Conservation (phyloP, 78 protist genomes). For the Mastigamoeba balamuthi region DNA sequence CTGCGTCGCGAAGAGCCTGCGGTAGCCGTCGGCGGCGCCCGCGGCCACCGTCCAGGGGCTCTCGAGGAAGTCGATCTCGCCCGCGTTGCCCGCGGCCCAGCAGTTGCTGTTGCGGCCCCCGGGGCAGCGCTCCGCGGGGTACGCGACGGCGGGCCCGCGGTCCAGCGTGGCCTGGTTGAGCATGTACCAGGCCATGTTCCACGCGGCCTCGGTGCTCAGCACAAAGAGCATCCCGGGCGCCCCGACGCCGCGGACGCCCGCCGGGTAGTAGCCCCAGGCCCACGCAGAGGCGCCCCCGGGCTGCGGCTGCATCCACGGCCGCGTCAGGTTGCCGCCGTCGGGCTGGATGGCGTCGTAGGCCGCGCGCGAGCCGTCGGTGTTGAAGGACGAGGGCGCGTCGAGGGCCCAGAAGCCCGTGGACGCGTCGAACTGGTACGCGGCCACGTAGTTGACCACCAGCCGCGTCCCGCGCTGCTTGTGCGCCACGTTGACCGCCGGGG, state of each 20-base stretch:
- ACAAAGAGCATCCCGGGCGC: constrained; percentile 2
- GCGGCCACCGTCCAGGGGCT: background rate
- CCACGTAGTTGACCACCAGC: constrained; percentile 1
- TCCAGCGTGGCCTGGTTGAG: constrained; percentile 10
- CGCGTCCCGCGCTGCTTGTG: background rate
- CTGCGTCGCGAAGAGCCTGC: background rate
- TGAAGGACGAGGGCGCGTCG: background rate
- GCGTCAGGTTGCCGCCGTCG: background rate
- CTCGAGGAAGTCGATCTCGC: constrained; percentile 13
- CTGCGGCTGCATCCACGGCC: constrained; percentile 3
- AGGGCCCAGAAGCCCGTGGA: background rate
- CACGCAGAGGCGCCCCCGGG: background rate
- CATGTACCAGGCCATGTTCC: background rate
- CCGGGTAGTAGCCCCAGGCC: constrained; percentile 3
- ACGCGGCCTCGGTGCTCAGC: background rate
- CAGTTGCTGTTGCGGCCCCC: background rate
- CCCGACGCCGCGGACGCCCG: constrained; percentile 2
- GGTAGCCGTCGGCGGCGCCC: constrained; percentile 1
- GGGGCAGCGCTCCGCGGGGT: constrained; percentile 1
- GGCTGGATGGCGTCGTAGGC: constrained; percentile 2
- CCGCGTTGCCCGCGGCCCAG: constrained; percentile 10
- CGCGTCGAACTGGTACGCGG: background rate
- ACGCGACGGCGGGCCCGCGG: constrained; percentile 2
- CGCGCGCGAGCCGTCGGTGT: background rate
- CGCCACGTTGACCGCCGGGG: background rate